Conservation (phyloP, 441 rosid genomes). For the Viola pubescens region DNA sequence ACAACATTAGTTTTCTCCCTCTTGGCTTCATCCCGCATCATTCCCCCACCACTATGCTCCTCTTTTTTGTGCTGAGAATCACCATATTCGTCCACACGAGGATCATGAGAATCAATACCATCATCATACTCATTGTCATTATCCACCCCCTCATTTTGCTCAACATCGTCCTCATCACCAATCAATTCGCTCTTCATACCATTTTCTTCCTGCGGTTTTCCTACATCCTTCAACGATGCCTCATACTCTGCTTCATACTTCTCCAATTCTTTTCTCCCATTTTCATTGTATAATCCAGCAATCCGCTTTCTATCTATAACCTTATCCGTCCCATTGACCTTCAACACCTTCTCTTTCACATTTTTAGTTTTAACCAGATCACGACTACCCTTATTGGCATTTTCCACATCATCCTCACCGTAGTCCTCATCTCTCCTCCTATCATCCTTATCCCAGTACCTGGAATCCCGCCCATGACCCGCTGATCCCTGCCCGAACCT, state of each 20-base stretch:
- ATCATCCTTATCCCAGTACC: constrained; percentile 92
- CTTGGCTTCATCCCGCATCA: constrained; percentile 18
- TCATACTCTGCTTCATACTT: constrained; percentile 77
- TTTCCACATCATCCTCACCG: constrained; percentile 48
- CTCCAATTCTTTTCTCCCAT: constrained; percentile 73
- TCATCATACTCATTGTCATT: constrained; percentile 50
- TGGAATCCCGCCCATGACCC: constrained; percentile 70
- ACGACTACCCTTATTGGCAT: constrained; percentile 17
- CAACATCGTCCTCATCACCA: constrained; percentile 24
- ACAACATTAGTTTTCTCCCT: constrained; percentile 26
- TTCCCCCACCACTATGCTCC: constrained; percentile 17
- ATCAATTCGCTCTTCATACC: constrained; percentile 17
- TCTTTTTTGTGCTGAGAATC: constrained; percentile 37
- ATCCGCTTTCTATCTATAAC: constrained; percentile 31
- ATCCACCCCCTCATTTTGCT: constrained; percentile 31
- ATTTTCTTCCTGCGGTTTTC: constrained; percentile 19
- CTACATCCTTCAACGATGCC: constrained; percentile 50
- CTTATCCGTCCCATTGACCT: constrained; percentile 12
- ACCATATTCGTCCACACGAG: constrained; percentile 42
- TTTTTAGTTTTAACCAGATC: constrained; percentile 19
- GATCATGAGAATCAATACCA: constrained; percentile 47
- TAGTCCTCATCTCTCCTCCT: constrained; percentile 90
- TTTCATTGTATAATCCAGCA: constrained; percentile 79
- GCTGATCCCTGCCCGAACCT: constrained; percentile 67
- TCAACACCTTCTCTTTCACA: constrained; percentile 20